Percentiles rank a stretch among this genome's conserved stretches.
Evolutionary conservation across 257 asterid genomes (phyloP).

Genomic region (Hygrophila difformis): DNA sequence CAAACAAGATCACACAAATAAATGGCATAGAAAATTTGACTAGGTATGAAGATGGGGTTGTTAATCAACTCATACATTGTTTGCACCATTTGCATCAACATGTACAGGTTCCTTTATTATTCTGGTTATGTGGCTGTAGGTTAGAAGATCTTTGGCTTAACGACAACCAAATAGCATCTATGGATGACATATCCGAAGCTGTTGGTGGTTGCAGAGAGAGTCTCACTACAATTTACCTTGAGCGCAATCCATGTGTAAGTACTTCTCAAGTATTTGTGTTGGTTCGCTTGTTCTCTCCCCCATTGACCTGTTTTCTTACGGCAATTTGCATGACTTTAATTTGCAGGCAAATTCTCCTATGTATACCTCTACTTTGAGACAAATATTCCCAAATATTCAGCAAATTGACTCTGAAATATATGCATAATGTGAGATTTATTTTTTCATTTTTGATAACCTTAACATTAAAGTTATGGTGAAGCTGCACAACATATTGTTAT

Average conservation of each 20-base stretch:
- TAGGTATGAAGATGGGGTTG: constrained; percentile 47
- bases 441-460: no score
- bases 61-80: neutral
- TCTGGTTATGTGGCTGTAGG: constrained; percentile 33
- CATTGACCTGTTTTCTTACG: neutral
- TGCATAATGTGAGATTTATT: no score
- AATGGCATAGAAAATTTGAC: constrained; percentile 49
- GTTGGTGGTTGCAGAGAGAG: constrained; percentile 60
- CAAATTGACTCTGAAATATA: constrained; percentile 77
- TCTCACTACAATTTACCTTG: constrained; percentile 87
- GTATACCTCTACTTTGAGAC: constrained; percentile 53
- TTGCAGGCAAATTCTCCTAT: constrained; percentile 67
- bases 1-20: constrained; percentile 82
- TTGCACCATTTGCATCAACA: constrained; percentile 4
- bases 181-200: constrained; percentile 62
- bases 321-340: neutral
- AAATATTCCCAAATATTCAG: constrained; percentile 63
- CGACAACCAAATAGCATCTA: constrained; percentile 67
- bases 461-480: no score
- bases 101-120: constrained; percentile 15
- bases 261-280: neutral
- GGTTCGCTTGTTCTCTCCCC: neutral
- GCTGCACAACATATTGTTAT: no score
- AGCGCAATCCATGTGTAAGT: constrained; percentile 96
- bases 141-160: constrained; percentile 97